Evolutionary conservation across 192 early-diverging fungal species (phyloP).

Genomic region (Phycomyces nitens): DNA sequence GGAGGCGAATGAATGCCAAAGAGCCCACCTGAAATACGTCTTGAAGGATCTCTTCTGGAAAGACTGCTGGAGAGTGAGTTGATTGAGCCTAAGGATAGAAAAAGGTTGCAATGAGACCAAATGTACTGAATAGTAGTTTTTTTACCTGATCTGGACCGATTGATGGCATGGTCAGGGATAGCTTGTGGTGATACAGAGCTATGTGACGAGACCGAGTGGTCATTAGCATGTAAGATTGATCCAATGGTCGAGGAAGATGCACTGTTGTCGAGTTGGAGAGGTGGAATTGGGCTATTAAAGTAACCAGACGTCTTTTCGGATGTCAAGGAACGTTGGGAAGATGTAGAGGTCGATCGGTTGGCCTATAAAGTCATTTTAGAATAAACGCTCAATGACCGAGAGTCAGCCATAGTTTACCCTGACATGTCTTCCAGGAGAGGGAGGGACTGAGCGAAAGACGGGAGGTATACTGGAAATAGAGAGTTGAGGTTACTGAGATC

Average conservation of each 20-base stretch:
- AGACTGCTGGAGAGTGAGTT: conserved; percentile 11
- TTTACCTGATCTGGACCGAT: conserved; percentile 13
- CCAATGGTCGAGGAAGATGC: conserved; percentile 1
- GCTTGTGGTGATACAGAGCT: conserved; percentile 7
- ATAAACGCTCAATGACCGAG: too few relatives aligned
- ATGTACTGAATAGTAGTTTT: neutral
- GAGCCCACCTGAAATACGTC: conserved; percentile 22
- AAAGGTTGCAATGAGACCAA: neutral
- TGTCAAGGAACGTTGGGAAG: conserved; percentile 20
- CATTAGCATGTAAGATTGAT: neutral
- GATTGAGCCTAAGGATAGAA: conserved; percentile 1
- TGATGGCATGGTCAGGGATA: neutral
- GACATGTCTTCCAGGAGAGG: conserved; percentile 25
- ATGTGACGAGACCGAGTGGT: neutral
- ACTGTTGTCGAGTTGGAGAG: conserved; percentile 21
- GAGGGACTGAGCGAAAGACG: conserved; percentile 27
- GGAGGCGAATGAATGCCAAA: conserved; percentile 22
- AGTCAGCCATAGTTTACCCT: too few relatives aligned
- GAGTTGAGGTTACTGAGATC: neutral
- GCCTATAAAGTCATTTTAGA: conserved; percentile 15
- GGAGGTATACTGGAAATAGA: conserved; percentile 20
- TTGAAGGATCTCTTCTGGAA: conserved; percentile 13
- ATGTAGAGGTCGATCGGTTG: conserved; percentile 26
- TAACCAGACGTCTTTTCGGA: conserved; percentile 21
- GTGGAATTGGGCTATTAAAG: conserved; percentile 15